Percentiles rank a stretch among this genome's conserved stretches.
These are phyloP conservation scores for Leishmania guyanensis DNA, from an alignment of 208 protist species.

Conservation along the genomic window DNA sequence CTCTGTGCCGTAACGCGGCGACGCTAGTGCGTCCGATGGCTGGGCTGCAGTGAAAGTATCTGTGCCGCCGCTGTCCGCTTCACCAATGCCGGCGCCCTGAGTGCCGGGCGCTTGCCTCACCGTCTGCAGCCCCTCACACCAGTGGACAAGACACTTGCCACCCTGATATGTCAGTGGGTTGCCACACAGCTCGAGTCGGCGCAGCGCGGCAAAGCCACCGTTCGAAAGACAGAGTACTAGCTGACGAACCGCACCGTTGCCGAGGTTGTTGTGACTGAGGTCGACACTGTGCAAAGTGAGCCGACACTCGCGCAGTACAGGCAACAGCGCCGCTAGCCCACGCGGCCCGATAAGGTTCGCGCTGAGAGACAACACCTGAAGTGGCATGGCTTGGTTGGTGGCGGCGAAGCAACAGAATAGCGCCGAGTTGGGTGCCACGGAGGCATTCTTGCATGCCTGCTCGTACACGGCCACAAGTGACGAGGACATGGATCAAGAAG, in stretches of 20 bases:
- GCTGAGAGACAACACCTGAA: slow-evolving; percentile 44
- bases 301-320: slow-evolving; percentile 30
- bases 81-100: not conserved
- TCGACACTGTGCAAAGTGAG: slow-evolving; percentile 54
- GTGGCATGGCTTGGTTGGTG: not conserved
- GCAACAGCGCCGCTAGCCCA: slow-evolving; percentile 42
- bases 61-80: not conserved
- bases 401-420: slow-evolving; percentile 19
- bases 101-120: not conserved
- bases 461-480: slow-evolving; percentile 31
- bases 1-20: not conserved
- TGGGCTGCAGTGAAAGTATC: not conserved
- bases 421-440: slow-evolving; percentile 26
- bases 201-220: slow-evolving; percentile 41
- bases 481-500: not conserved
- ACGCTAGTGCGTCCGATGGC: not conserved
- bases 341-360: slow-evolving; percentile 53
- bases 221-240: slow-evolving; percentile 25
- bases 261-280: slow-evolving; percentile 52
- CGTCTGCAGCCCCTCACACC: slow-evolving; percentile 42
- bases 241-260: slow-evolving; percentile 35
- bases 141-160: slow-evolving; percentile 53
- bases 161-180: slow-evolving; percentile 72
- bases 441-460: slow-evolving; percentile 12
- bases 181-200: slow-evolving; percentile 50